Evolutionary conservation across 1,284 basidiomycete genomes (phyloP).

Genomic region (Trametes polyzona): DNA sequence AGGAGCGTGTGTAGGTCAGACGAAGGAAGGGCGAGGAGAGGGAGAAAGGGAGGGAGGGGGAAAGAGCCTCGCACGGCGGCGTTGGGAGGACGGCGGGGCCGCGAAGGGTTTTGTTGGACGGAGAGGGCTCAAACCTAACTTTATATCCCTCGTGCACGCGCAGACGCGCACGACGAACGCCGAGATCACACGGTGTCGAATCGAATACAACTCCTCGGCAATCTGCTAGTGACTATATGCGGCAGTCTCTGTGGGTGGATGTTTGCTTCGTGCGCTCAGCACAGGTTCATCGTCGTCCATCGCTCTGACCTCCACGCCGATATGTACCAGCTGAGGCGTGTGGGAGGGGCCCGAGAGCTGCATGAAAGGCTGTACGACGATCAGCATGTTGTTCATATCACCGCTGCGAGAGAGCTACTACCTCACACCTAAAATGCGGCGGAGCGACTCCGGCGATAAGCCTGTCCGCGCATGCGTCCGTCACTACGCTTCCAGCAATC

Average conservation of each 20-base stretch:
- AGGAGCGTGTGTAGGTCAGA: conserved; percentile 24
- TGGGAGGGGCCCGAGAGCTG: not conserved
- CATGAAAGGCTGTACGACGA: not conserved
- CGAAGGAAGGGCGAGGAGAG: conserved; percentile 15
- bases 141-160: conserved; percentile 6
- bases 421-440: not conserved
- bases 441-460: conserved; percentile 5
- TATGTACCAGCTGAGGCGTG: not conserved
- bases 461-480: not conserved
- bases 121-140: not conserved
- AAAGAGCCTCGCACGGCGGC: conserved; percentile 8
- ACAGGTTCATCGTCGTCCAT: conserved; percentile 3
- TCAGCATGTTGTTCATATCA: not conserved
- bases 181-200: not conserved
- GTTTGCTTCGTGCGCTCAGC: not conserved
- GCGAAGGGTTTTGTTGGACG: conserved; percentile 5
- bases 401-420: not conserved
- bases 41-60: not conserved
- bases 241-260: conserved; percentile 4
- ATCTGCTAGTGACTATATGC: conserved; percentile 2
- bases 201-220: not conserved
- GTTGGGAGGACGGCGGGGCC: conserved; percentile 12
- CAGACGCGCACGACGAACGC: not conserved
- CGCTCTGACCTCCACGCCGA: not conserved
- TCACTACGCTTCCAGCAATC: not conserved